phyloP scores from a whole-genome alignment of 192 early-diverging fungal genomes.

The Gonapodya sp. region DNA sequence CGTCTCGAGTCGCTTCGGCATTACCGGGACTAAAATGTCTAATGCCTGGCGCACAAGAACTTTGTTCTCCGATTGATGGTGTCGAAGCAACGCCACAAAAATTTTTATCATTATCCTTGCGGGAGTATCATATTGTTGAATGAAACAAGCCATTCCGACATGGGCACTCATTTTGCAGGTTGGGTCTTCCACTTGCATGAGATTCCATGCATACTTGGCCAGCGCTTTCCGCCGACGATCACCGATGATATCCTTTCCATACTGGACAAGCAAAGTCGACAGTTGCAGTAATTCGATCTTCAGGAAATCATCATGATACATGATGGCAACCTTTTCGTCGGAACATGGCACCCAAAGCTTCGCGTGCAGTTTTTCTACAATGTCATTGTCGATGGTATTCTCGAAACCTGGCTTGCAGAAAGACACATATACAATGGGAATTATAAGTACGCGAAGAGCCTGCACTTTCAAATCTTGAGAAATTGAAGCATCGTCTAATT shows the following conservation, averaged over 20 bases:
- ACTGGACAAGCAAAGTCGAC: conserved; percentile 76
- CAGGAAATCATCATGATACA: conserved; percentile 54
- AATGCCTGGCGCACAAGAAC: conserved; percentile 86
- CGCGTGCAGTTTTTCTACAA: conserved; percentile 48
- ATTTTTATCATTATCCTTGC: conserved; percentile 76
- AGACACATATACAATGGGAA: conserved; percentile 69
- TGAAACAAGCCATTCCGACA: conserved; percentile 85
- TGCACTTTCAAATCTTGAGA: conserved; percentile 61
- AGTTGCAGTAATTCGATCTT: conserved; percentile 87
- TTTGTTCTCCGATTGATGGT: conserved; percentile 82
- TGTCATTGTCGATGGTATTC: conserved; percentile 46
- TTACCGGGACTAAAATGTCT: conserved; percentile 83
- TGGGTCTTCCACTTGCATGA: conserved; percentile 74
- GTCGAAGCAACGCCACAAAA: conserved; percentile 74
- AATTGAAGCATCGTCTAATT: conserved; percentile 48
- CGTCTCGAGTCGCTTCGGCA: conserved; percentile 70
- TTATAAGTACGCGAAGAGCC: conserved; percentile 69
- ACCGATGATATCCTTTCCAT: conserved; percentile 62
- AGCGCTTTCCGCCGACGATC: conserved; percentile 71
- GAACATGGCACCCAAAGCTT: conserved; percentile 47
- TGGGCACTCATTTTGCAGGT: conserved; percentile 94
- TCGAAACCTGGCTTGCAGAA: conserved; percentile 41
- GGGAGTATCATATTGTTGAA: conserved; percentile 86
- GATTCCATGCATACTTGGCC: conserved; percentile 91
- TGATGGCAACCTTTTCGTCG: conserved; percentile 41